phyloP scores from a whole-genome alignment of 495 filamentous ascomycete genomes.

The Talaromyces thailandensis region DNA sequence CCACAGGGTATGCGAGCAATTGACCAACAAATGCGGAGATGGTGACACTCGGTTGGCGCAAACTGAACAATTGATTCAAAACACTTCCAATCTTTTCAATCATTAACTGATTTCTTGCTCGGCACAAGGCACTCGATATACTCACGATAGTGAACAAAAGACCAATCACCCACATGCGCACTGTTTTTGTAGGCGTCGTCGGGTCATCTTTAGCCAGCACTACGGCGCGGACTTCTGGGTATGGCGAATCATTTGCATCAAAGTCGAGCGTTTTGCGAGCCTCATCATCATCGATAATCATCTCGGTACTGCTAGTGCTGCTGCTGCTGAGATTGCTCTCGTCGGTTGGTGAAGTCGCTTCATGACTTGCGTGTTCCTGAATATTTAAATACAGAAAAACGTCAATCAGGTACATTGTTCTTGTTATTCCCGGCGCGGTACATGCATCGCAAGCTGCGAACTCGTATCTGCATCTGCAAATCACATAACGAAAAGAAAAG shows the following conservation, averaged over 20 bases:
- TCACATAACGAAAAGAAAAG: neutral
- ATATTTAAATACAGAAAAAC: neutral
- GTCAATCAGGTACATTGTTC: neutral
- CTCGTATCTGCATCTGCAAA: neutral
- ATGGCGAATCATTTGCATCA: conserved; percentile 58
- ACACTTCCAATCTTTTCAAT: conserved; percentile 45
- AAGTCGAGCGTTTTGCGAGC: conserved; percentile 29
- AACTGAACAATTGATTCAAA: conserved; percentile 64
- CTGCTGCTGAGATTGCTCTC: neutral
- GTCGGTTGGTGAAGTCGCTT: neutral
- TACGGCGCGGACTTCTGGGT: conserved; percentile 50
- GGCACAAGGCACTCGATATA: neutral
- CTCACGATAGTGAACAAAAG: conserved; percentile 51
- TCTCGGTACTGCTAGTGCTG: neutral
- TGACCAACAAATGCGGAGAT: conserved; percentile 62
- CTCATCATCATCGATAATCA: conserved; percentile 27
- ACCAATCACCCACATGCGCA: conserved; percentile 66
- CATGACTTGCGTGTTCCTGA: neutral
- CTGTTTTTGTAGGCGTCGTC: conserved; percentile 56
- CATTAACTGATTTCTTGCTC: neutral
- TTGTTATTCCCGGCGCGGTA: neutral
- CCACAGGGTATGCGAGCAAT: conserved; percentile 61
- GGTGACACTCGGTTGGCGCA: conserved; percentile 49
- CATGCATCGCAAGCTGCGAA: neutral
- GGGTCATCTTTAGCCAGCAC: conserved; percentile 51